A percentile compares a stretch with the other conserved stretches of the same genome.
These are phyloP conservation scores for Psilocybe subaeruginosa DNA, from an alignment of 768 basidiomycete genomes.

Conservation along the genomic window DNA sequence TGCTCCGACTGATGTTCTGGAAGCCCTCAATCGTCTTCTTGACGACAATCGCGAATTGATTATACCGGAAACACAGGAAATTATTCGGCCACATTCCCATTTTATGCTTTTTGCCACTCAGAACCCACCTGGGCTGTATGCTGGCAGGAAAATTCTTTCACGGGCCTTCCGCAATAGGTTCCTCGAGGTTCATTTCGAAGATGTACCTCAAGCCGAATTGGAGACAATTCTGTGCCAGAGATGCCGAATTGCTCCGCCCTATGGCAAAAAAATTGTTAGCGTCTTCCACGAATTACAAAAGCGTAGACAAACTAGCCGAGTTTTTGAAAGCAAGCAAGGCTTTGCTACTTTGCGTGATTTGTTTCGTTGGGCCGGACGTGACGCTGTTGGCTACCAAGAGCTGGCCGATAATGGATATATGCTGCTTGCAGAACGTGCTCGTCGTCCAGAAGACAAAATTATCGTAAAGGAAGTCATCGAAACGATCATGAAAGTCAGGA, in stretches of 20 bases:
- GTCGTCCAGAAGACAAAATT: conserved; percentile 81
- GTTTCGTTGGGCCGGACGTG: conserved; percentile 95
- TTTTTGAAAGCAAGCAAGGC: conserved; percentile 97
- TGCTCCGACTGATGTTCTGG: conserved; percentile 96
- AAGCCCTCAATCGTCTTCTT: conserved; percentile 93
- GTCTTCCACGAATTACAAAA: conserved; percentile 95
- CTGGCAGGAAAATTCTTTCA: conserved; percentile 91
- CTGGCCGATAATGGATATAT: conserved; percentile 97
- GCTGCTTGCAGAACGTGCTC: conserved; percentile 90
- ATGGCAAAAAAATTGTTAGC: conserved; percentile 85
- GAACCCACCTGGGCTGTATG: conserved; percentile 96
- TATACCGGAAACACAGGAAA: conserved; percentile 94
- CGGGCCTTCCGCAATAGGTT: conserved; percentile 97
- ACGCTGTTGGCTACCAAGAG: conserved; percentile 88
- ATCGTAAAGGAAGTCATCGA: conserved; percentile 95
- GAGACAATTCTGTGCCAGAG: conserved; percentile 93
- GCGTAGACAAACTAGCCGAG: conserved; percentile 84
- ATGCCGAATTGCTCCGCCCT: conserved; percentile 92
- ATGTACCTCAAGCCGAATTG: conserved; percentile 92
- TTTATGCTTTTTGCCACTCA: conserved; percentile 99
- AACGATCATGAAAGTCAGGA: conserved; percentile 80
- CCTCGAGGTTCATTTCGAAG: conserved; percentile 96
- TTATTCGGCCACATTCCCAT: conserved; percentile 89
- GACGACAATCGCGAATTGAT: conserved; percentile 98
- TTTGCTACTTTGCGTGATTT: conserved; percentile 97